Evolutionary conservation across 2,329 filamentous ascomycete genomes (phyloP).

Genomic region (Chrysoporthe puriensis): DNA sequence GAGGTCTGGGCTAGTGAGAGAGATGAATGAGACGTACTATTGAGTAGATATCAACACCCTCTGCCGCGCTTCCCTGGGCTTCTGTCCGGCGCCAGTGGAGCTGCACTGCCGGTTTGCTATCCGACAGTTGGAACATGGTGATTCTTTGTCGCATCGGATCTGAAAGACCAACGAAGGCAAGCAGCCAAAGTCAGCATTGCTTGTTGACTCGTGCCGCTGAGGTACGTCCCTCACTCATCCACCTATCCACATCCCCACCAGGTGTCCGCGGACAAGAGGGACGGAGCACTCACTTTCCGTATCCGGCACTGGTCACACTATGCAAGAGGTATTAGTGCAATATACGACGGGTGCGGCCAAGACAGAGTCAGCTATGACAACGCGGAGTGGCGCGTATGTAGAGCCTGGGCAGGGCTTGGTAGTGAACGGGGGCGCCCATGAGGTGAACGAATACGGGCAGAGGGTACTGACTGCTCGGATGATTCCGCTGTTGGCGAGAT

Average conservation of each 20-base stretch:
- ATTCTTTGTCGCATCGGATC: conserved; percentile 63
- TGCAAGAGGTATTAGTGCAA: conserved; percentile 1
- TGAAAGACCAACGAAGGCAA: conserved; percentile 34
- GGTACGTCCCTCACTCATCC: conserved; percentile 1
- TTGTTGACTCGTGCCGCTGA: neutral
- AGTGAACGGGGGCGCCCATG: neutral
- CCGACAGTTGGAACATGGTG: conserved; percentile 61
- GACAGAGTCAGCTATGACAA: neutral
- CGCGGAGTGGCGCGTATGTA: neutral
- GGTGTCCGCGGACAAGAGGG: conserved; percentile 27
- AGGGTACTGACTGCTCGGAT: conserved; percentile 27
- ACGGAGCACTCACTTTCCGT: conserved; percentile 39
- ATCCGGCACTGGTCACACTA: conserved; percentile 46
- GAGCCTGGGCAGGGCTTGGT: neutral
- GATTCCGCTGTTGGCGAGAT: conserved; percentile 18
- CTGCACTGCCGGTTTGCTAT: conserved; percentile 57
- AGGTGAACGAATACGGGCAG: neutral
- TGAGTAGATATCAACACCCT: conserved; percentile 63
- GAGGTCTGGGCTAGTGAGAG: neutral
- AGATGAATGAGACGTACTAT: conserved; percentile 47
- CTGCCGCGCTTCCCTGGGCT: conserved; percentile 58
- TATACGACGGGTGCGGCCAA: neutral
- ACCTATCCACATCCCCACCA: neutral
- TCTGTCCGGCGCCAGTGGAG: conserved; percentile 57
- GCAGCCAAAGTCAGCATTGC: neutral